Evolutionary conservation across 106 monocot species (phyloP).

Genomic region (Vanilla planifolia): DNA sequence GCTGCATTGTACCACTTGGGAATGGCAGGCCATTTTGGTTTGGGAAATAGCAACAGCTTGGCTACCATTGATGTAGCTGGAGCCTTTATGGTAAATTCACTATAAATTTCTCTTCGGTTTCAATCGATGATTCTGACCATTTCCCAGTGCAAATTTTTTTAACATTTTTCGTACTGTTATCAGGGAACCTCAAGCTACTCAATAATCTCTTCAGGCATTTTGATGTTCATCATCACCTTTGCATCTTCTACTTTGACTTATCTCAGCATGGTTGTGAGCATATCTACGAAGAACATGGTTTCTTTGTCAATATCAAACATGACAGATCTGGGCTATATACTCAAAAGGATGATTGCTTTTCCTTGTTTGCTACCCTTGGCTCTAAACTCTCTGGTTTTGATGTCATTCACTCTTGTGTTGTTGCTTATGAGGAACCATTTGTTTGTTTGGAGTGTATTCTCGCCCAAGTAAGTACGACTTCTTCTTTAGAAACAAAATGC

Average conservation of each 20-base stretch:
- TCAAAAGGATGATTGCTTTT: slow-evolving; percentile 45
- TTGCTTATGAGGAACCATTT: slow-evolving; percentile 88
- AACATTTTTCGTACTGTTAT: slow-evolving; percentile 8
- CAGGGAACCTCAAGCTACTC: slow-evolving; percentile 91
- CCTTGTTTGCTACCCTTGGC: slow-evolving; percentile 77
- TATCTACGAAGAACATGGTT: slow-evolving; percentile 26
- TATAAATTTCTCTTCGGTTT: background rate
- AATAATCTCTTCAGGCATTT: slow-evolving; percentile 60
- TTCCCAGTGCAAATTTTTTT: background rate
- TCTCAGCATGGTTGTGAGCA: slow-evolving; percentile 47
- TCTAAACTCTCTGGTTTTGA: slow-evolving; percentile 72
- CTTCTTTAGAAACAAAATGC: background rate
- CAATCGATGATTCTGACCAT: background rate
- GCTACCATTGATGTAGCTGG: slow-evolving; percentile 98
- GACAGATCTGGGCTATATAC: slow-evolving; percentile 20
- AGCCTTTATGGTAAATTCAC: slow-evolving; percentile 69
- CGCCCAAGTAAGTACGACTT: slow-evolving; percentile 76
- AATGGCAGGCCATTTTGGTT: slow-evolving; percentile 87
- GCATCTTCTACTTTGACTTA: slow-evolving; percentile 62
- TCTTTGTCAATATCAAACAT: slow-evolving; percentile 9
- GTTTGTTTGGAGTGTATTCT: slow-evolving; percentile 98
- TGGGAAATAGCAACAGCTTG: slow-evolving; percentile 90
- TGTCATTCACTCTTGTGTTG: slow-evolving; percentile 70
- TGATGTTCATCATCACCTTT: slow-evolving; percentile 88
- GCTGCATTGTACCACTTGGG: slow-evolving; percentile 76